Conservation (phyloP, 2,329 filamentous ascomycete genomes). For the Fusarium pseudoanthophilum region DNA sequence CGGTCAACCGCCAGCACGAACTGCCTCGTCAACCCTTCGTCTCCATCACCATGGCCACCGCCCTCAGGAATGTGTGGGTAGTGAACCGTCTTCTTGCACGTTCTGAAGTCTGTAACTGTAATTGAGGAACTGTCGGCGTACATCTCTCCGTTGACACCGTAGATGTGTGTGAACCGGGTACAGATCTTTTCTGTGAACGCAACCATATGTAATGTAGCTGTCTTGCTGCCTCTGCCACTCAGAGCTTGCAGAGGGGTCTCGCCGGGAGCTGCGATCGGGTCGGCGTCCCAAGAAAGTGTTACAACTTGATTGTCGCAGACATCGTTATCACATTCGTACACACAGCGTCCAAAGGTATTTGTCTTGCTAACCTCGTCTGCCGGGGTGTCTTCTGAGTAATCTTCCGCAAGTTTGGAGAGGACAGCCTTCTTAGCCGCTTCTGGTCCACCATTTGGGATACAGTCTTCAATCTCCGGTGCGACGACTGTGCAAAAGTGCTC, state of each 20-base stretch:
- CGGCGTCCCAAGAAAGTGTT: neutral
- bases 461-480: neutral
- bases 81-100: neutral
- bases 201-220: neutral
- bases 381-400: neutral
- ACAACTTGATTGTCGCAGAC: neutral
- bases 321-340: neutral
- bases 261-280: neutral
- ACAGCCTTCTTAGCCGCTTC: neutral
- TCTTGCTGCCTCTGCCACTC: neutral
- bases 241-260: neutral
- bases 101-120: neutral
- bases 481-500: neutral
- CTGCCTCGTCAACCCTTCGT: neutral
- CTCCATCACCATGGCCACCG: neutral
- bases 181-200: neutral
- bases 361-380: neutral
- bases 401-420: neutral
- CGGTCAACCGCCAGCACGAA: neutral
- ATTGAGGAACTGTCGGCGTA: neutral
- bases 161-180: neutral
- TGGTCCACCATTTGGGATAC: neutral
- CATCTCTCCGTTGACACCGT: neutral
- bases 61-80: neutral
- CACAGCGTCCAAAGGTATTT: neutral